These are phyloP conservation scores for Vitis vinifera DNA, from an alignment of 164 flowering plant genomes.

Conservation along the genomic window DNA sequence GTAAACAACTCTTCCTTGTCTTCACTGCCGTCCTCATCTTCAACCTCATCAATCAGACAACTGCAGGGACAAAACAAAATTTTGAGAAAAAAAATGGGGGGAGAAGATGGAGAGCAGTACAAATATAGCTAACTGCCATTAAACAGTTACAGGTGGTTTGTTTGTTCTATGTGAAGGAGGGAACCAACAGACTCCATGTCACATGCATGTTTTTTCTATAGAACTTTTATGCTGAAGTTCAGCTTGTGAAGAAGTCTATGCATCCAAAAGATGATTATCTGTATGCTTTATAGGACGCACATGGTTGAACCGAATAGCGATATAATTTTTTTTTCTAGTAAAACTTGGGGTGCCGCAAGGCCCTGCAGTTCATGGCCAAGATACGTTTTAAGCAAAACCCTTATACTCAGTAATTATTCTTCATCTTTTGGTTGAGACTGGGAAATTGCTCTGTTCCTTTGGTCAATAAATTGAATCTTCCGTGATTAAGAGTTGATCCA, in stretches of 20 bases:
- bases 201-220: background rate
- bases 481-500: too few species aligned
- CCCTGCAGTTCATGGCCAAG: too few species aligned
- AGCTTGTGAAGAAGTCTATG: background rate
- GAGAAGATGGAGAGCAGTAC: background rate
- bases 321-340: too few species aligned
- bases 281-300: too few species aligned
- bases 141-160: background rate
- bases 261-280: too few species aligned
- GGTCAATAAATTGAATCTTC: too few species aligned
- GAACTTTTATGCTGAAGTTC: background rate
- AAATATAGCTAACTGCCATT: background rate
- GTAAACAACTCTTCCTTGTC: conserved; percentile 17
- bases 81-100: background rate
- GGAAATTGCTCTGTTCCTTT: too few species aligned
- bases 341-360: too few species aligned
- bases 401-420: too few species aligned
- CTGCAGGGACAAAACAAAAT: background rate
- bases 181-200: background rate
- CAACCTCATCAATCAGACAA: background rate
- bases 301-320: too few species aligned
- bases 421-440: too few species aligned
- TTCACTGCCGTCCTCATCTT: background rate
- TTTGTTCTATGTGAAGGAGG: background rate
- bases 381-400: too few species aligned